Evolutionary conservation across 2,329 filamentous ascomycete species (phyloP).

Genomic region (Diplodia mutila): DNA sequence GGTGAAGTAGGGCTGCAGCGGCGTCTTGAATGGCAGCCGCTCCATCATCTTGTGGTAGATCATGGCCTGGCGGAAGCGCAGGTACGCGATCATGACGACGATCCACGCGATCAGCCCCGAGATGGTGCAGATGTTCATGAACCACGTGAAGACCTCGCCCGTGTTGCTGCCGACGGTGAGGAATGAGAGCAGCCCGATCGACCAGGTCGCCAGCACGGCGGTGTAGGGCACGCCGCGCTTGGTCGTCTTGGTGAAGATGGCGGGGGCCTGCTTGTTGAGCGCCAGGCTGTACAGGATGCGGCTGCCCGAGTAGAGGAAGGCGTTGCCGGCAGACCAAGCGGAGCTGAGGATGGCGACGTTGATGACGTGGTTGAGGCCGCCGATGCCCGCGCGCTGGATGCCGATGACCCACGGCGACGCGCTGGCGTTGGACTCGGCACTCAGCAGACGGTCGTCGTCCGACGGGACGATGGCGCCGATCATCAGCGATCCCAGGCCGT

Average conservation of each 20-base stretch:
- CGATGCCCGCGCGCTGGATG: slow-evolving; percentile 51
- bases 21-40: background rate
- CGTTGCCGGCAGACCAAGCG: slow-evolving; percentile 36
- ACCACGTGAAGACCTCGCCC: slow-evolving; percentile 65
- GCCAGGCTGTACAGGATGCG: slow-evolving; percentile 35
- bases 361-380: slow-evolving; percentile 36
- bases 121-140: slow-evolving; percentile 69
- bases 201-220: slow-evolving; percentile 59
- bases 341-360: slow-evolving; percentile 35
- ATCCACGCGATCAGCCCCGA: slow-evolving; percentile 60
- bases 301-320: slow-evolving; percentile 35
- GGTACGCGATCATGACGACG: slow-evolving; percentile 59
- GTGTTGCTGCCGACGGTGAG: slow-evolving; percentile 53
- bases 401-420: slow-evolving; percentile 60
- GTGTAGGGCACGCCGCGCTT: slow-evolving; percentile 71
- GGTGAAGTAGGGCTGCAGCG: slow-evolving; percentile 1
- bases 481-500: slow-evolving; percentile 52
- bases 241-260: slow-evolving; percentile 47
- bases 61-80: slow-evolving; percentile 57
- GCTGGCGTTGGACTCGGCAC: slow-evolving; percentile 55
- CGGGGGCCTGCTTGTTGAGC: slow-evolving; percentile 32
- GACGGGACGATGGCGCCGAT: slow-evolving; percentile 62
- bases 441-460: slow-evolving; percentile 51
- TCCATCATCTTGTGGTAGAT: slow-evolving; percentile 50
- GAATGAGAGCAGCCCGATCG: slow-evolving; percentile 49